Conservation (phyloP, 2,329 filamentous ascomycete genomes). For the Emmonsia crescens region DNA sequence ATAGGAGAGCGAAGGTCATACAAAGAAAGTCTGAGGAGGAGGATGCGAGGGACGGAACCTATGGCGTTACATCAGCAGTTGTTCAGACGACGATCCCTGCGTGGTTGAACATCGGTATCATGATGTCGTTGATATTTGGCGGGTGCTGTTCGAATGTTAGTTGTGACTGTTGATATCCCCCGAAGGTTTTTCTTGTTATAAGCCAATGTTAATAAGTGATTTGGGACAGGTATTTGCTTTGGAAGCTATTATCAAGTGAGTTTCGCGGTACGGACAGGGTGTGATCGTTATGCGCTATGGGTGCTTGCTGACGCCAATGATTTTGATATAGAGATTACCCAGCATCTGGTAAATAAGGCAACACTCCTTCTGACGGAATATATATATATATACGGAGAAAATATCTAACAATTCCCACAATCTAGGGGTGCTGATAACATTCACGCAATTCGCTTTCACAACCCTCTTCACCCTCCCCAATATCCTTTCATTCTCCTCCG, state of each 20-base stretch:
- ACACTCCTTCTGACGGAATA: not conserved
- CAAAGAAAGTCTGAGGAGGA: not conserved
- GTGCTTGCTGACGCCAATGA: conserved; percentile 15
- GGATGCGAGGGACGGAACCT: not conserved
- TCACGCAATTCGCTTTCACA: conserved; percentile 80
- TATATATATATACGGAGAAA: not conserved
- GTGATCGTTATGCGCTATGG: not conserved
- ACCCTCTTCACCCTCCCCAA: conserved; percentile 65
- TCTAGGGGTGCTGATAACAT: conserved; percentile 70
- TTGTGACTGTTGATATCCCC: conserved; percentile 12
- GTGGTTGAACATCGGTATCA: conserved; percentile 54
- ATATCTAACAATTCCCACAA: conserved; percentile 1
- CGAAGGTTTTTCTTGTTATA: not conserved
- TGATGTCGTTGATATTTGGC: conserved; percentile 82
- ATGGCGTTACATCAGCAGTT: conserved; percentile 20
- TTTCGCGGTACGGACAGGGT: conserved; percentile 10
- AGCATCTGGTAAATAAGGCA: conserved; percentile 60
- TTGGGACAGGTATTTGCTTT: conserved; percentile 71
- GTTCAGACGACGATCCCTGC: conserved; percentile 38
- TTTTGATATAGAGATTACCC: conserved; percentile 57
- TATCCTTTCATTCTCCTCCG: conserved; percentile 54
- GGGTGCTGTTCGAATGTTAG: conserved; percentile 88
- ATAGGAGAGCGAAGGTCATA: not conserved
- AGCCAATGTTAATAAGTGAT: conserved; percentile 11
- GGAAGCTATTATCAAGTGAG: conserved; percentile 88